Evolutionary conservation across 768 basidiomycete species (phyloP).

Genomic region (Crepidotus variabilis): DNA sequence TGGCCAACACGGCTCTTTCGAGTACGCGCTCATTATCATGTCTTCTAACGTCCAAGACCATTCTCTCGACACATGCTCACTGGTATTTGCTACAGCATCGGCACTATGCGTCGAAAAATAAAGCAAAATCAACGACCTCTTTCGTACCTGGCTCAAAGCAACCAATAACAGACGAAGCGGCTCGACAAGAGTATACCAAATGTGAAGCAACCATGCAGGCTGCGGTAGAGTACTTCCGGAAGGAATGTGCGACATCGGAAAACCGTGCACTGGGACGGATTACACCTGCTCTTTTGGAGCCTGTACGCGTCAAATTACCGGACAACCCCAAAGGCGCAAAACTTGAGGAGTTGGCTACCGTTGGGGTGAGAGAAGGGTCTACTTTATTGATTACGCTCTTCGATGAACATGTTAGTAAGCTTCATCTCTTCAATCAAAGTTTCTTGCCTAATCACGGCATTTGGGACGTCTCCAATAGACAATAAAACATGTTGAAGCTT

Average conservation of each 20-base stretch:
- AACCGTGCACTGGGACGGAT: conserved; percentile 73
- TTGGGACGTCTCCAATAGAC: conserved; percentile 46
- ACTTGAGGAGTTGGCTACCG: conserved; percentile 73
- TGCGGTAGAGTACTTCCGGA: conserved; percentile 70
- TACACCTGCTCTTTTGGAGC: conserved; percentile 65
- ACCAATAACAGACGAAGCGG: conserved; percentile 47
- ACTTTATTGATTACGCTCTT: conserved; percentile 72
- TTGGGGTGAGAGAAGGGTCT: conserved; percentile 78
- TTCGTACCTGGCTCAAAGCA: conserved; percentile 70
- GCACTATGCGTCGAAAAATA: conserved; percentile 29
- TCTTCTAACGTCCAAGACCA: background rate
- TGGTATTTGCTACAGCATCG: conserved; percentile 7
- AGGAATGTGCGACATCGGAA: conserved; percentile 71
- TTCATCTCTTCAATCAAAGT: background rate
- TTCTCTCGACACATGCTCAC: background rate
- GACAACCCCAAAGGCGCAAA: conserved; percentile 33
- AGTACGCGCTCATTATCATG: background rate
- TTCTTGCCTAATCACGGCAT: background rate
- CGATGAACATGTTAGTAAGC: conserved; percentile 66
- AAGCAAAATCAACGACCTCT: conserved; percentile 48
- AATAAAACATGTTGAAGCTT: conserved; percentile 72
- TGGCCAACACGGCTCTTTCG: too few species aligned
- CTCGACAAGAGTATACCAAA: conserved; percentile 59
- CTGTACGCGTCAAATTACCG: conserved; percentile 58
- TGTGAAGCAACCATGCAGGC: conserved; percentile 60